phyloP scores from a whole-genome alignment of 768 basidiomycete species.

The Dioszegia crocea region DNA sequence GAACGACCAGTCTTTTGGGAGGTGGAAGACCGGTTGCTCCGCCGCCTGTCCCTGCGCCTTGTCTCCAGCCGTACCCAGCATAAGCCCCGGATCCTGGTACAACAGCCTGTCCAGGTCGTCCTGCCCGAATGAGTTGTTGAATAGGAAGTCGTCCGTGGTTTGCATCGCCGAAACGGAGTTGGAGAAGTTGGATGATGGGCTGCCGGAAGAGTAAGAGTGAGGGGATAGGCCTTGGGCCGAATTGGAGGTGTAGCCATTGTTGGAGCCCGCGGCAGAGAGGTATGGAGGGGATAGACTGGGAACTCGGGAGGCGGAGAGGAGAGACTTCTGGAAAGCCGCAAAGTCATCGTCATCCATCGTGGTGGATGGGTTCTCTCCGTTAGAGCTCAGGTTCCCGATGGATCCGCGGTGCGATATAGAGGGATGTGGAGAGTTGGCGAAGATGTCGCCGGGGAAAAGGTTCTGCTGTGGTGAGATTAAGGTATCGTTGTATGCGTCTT shows the following conservation, averaged over 20 bases:
- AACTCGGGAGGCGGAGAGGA: neutral
- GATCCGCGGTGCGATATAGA: neutral
- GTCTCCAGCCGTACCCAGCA: neutral
- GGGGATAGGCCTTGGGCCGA: conserved; percentile 21
- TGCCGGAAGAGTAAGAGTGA: conserved; percentile 22
- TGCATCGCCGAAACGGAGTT: neutral
- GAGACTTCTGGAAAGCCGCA: conserved; percentile 2
- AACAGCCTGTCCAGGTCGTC: conserved; percentile 23
- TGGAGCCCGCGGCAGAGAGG: conserved; percentile 15
- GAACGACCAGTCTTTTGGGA: conserved; percentile 7
- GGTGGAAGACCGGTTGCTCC: neutral
- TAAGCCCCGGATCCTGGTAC: neutral
- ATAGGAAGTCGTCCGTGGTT: conserved; percentile 27
- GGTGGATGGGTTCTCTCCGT: neutral
- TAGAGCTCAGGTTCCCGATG: neutral
- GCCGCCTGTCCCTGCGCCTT: neutral
- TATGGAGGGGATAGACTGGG: conserved; percentile 11
- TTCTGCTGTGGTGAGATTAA: neutral
- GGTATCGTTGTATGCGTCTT: neutral
- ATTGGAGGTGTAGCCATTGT: conserved; percentile 8
- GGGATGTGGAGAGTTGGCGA: neutral
- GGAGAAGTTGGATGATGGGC: conserved; percentile 30
- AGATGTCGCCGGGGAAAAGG: neutral
- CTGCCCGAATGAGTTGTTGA: conserved; percentile 7
- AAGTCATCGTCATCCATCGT: conserved; percentile 6